Evolutionary conservation across 306 rosid genomes (phyloP).

Genomic region (Vicia villosa): DNA sequence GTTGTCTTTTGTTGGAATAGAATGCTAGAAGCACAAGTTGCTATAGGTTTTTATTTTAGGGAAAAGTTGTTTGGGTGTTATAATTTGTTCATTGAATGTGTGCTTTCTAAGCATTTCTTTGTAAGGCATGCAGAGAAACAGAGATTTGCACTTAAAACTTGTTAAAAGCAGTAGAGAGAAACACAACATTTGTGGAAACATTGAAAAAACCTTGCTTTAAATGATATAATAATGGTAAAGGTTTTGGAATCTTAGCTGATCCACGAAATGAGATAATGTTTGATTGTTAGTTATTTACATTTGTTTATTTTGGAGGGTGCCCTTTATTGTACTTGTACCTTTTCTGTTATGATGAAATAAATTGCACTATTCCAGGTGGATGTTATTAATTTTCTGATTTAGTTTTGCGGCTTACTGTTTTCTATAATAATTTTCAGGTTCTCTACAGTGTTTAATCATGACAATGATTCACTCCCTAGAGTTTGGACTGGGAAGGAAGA

Average conservation of each 20-base stretch:
- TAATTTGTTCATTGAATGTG: too few species aligned
- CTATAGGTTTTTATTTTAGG: conserved; percentile 3
- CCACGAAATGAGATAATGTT: not conserved
- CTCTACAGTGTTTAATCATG: conserved; percentile 77
- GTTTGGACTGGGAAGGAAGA: conserved; percentile 93
- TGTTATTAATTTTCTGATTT: conserved; percentile 24
- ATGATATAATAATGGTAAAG: not conserved
- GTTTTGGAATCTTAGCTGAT: conserved; percentile 13
- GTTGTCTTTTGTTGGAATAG: conserved; percentile 17
- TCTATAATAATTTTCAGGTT: conserved; percentile 59
- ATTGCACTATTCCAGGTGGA: conserved; percentile 4
- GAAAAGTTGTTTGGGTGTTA: too few species aligned
- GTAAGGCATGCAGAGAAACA: too few species aligned
- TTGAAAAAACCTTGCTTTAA: conserved; percentile 16
- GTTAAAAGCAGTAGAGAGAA: too few species aligned
- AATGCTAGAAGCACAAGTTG: conserved; percentile 17
- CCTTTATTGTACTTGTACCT: conserved; percentile 10
- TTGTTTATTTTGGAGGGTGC: conserved; percentile 21
- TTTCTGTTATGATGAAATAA: conserved; percentile 18
- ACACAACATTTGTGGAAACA: not conserved
- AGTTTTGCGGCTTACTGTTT: conserved; percentile 35
- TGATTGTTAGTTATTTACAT: conserved; percentile 12
- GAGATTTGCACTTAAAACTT: too few species aligned
- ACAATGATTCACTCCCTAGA: conserved; percentile 84
- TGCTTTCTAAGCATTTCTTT: too few species aligned